These are phyloP conservation scores for Sisymbrium altissimum DNA, from an alignment of 345 rosid species.

Conservation along the genomic window DNA sequence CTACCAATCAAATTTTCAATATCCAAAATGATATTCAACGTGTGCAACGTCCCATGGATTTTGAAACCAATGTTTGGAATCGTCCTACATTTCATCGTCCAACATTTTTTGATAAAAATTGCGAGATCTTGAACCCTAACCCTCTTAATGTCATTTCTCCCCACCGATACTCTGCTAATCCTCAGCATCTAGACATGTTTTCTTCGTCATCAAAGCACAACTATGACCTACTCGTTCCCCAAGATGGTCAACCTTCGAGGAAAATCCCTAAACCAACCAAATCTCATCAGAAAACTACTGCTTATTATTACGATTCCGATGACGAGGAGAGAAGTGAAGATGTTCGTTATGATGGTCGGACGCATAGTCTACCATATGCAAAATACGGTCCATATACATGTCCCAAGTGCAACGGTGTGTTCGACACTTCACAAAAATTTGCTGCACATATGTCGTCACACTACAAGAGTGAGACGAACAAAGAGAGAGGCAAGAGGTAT, in stretches of 20 bases:
- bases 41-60: background rate
- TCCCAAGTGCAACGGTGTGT: slow-evolving; percentile 10
- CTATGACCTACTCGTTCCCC: background rate
- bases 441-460: slow-evolving; percentile 19
- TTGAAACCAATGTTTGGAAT: background rate
- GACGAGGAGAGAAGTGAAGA: background rate
- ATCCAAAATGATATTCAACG: background rate
- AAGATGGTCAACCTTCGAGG: background rate
- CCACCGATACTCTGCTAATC: background rate
- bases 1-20: background rate
- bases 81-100: background rate
- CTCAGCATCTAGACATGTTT: background rate
- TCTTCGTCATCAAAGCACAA: background rate
- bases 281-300: background rate
- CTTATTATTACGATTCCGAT: background rate
- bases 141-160: slow-evolving; percentile 6
- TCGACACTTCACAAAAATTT: slow-evolving; percentile 24
- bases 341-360: slow-evolving; percentile 12
- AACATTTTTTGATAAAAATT: background rate
- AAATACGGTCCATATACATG: slow-evolving; percentile 28
- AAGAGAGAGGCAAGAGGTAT: background rate
- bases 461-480: slow-evolving; percentile 4
- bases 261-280: background rate
- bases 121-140: background rate
- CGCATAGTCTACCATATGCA: slow-evolving; percentile 15